Evolutionary conservation across 2,329 filamentous ascomycete species (phyloP).

Genomic region (Fusarium multiceps): DNA sequence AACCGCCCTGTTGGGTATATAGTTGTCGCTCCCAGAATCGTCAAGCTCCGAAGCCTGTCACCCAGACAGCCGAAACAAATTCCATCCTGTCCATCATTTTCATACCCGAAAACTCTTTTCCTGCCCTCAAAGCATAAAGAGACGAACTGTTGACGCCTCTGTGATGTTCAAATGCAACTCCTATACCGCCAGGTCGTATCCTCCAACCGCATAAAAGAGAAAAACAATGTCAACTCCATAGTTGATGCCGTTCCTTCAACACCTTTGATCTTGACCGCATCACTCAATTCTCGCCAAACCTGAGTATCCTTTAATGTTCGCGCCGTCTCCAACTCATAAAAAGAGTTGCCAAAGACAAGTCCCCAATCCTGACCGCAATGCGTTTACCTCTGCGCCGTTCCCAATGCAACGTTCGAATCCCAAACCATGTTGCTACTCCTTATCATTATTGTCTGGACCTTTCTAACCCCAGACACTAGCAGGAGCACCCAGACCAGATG

Average conservation of each 20-base stretch:
- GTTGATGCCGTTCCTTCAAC: conserved; percentile 43
- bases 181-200: conserved; percentile 38
- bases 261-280: conserved; percentile 36
- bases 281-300: conserved; percentile 38
- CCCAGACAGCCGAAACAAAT: conserved; percentile 18
- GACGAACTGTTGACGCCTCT: conserved; percentile 41
- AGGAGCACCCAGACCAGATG: conserved; percentile 83
- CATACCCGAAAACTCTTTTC: conserved; percentile 31
- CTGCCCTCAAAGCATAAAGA: conserved; percentile 39
- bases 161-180: conserved; percentile 46
- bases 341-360: conserved; percentile 20
- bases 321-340: conserved; percentile 17
- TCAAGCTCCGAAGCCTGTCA: conserved; percentile 30
- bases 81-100: conserved; percentile 31
- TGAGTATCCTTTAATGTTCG: conserved; percentile 27
- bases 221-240: conserved; percentile 45
- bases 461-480: conserved; percentile 91
- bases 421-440: conserved; percentile 15
- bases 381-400: conserved; percentile 45
- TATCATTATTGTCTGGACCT: neutral
- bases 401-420: conserved; percentile 43
- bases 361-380: conserved; percentile 35
- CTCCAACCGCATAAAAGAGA: conserved; percentile 38
- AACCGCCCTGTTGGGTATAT: conserved; percentile 44
- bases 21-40: conserved; percentile 31